Conservation (phyloP, 306 rosid genomes). For the Albizia julibrissin region DNA sequence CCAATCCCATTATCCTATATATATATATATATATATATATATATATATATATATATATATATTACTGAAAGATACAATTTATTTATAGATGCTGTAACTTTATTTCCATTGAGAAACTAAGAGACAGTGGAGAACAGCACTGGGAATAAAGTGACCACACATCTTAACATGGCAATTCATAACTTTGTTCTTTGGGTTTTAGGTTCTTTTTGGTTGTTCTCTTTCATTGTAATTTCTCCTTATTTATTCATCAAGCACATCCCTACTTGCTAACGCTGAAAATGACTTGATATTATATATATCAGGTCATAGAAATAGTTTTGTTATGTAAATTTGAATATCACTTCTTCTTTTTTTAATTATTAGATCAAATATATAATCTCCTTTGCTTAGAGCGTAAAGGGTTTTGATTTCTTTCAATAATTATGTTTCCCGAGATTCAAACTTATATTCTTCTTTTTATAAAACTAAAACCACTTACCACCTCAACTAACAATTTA, state of each 20-base stretch:
- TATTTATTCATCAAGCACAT: neutral
- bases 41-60: neutral
- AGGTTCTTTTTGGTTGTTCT: neutral
- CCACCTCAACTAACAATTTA: too few relatives aligned
- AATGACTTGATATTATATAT: neutral
- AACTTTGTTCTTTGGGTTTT: neutral
- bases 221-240: neutral
- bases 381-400: too few relatives aligned
- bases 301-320: neutral
- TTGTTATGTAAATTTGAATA: neutral
- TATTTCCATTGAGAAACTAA: neutral
- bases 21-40: neutral
- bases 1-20: neutral
- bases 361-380: too few relatives aligned
- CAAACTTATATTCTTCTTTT: too few relatives aligned
- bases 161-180: neutral
- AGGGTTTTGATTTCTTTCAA: too few relatives aligned
- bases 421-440: too few relatives aligned
- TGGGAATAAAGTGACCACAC: neutral
- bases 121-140: neutral
- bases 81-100: neutral
- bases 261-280: neutral
- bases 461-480: fast-evolving
- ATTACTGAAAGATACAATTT: neutral
- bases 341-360: neutral